Evolutionary conservation across 2,329 filamentous ascomycete genomes (phyloP).

Genomic region (Chaetomium sp.): DNA sequence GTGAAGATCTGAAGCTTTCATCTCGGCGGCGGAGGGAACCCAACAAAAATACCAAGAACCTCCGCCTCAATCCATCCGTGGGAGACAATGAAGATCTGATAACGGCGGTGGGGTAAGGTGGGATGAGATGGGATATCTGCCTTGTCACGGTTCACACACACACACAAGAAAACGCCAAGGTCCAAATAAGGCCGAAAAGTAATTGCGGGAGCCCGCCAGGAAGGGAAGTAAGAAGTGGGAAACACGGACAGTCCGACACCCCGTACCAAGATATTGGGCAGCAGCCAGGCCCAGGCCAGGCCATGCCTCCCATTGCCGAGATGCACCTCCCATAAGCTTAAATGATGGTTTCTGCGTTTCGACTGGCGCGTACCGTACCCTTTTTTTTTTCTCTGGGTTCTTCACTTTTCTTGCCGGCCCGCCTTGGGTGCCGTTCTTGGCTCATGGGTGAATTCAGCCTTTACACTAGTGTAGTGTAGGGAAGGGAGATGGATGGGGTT

Average conservation of each 20-base stretch:
- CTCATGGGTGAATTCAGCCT: not conserved
- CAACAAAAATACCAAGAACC: too few species aligned
- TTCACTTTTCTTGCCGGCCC: not conserved
- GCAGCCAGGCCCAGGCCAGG: not conserved
- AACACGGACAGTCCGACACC: too few species aligned
- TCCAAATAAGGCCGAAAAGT: slow-evolving; percentile 2
- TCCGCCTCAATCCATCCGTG: too few species aligned
- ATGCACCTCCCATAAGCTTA: slow-evolving; percentile 11
- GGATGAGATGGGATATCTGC: not conserved
- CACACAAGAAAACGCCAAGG: too few species aligned
- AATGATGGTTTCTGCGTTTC: not conserved
- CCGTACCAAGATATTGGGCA: not conserved
- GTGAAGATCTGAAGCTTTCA: slow-evolving; percentile 9
- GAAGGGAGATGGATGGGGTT: too few species aligned
- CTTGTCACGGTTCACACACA: too few species aligned
- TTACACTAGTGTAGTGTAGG: too few species aligned
- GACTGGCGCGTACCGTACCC: slow-evolving; percentile 11
- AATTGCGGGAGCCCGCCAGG: not conserved
- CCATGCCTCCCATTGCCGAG: slow-evolving; percentile 6
- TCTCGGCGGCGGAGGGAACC: slow-evolving; percentile 8
- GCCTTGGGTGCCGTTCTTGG: slow-evolving; percentile 5
- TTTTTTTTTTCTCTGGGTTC: not conserved
- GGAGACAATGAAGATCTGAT: slow-evolving; percentile 4
- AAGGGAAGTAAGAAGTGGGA: not conserved
- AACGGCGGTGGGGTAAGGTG: not conserved